Base-by-base conservation (phyloP, 2,329 filamentous ascomycete genomes). In the Clonostachys chloroleuca region DNA sequence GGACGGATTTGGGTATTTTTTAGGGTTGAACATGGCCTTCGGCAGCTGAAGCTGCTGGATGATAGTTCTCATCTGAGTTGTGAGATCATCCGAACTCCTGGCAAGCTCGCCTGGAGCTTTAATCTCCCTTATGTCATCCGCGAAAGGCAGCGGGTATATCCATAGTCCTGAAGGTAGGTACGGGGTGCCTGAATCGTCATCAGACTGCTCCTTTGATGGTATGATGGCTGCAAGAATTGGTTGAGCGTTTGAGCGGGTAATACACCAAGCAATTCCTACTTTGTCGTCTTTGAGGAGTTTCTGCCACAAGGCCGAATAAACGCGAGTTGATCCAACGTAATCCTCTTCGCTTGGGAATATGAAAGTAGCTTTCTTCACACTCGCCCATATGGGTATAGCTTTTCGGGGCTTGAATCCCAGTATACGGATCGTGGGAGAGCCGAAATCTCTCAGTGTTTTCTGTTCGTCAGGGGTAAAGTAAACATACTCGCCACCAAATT, bases 271-370 rank as follows among this genome's bases (percentile, higher is more conserved):
- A 10, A 99, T 69, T 3, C 81, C 94, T 58, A 96, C 81, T 59
- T 92, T 95, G 44, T 90, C 76, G 43, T 86, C 83, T 47, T 83
- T 81, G 5, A 92, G 68, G 2, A 99, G 76, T 61, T 95, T 97
- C 58, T 91, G 86, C 70, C 95, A 91, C 18, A 99, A 70, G 0
- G 94, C 90, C 3, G 92, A 86, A 63, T 97, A 99, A 3, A 96
- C 91, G 8, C 94, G 84, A 0, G 91, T 95, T 2, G 92, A 97
- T 17, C 94, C 94, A 24, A 96, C 79, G 57, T 84, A 95, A 51
- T 89, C 87, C 52, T 91, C 86, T 66, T 99, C 94, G 16, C 87
- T 94, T 0, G 94, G 94, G 59, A 95, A 97, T 49, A 99, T 89
- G 65, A 96, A 99, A 0, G 84, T 89, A 1, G 92, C 89, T 56